These are phyloP conservation scores for Penicillium sclerotiorum DNA, from an alignment of 2,329 filamentous ascomycete genomes.

Conservation along the genomic window DNA sequence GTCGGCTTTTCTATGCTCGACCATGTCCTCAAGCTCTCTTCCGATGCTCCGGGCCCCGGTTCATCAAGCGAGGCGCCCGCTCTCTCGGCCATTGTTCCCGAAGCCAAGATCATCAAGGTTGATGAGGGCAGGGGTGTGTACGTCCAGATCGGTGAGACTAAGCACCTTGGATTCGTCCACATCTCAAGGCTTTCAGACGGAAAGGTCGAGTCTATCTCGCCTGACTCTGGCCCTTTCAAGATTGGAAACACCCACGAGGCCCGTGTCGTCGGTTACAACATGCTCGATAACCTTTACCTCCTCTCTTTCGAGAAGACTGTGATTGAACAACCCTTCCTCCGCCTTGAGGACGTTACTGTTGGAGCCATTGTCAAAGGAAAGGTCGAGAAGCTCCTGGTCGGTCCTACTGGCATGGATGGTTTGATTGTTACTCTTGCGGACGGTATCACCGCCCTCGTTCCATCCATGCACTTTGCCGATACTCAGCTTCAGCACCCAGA, in stretches of 20 bases:
- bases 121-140: constrained; percentile 81
- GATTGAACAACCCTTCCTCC: constrained; percentile 83
- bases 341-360: constrained; percentile 85
- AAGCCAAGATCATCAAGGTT: constrained; percentile 77
- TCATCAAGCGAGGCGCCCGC: constrained; percentile 50
- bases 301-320: constrained; percentile 81
- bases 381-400: constrained; percentile 81
- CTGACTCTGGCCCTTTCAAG: constrained; percentile 76
- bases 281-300: constrained; percentile 81
- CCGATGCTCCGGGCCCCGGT: constrained; percentile 35
- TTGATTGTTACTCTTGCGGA: constrained; percentile 83
- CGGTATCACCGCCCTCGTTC: constrained; percentile 84
- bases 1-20: constrained; percentile 85
- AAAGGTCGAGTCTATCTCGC: constrained; percentile 80
- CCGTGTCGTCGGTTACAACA: constrained; percentile 82
- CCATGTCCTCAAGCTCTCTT: constrained; percentile 71
- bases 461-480: constrained; percentile 86
- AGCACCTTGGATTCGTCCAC: constrained; percentile 82
- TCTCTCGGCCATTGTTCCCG: constrained; percentile 71
- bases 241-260: constrained; percentile 76
- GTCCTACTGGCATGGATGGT: constrained; percentile 75
- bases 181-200: constrained; percentile 90
- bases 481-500: constrained; percentile 87
- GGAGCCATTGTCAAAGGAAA: constrained; percentile 80
- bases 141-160: constrained; percentile 67